Evolutionary conservation across 2,329 filamentous ascomycete genomes (phyloP).

Genomic region (Fusarium circinatum): DNA sequence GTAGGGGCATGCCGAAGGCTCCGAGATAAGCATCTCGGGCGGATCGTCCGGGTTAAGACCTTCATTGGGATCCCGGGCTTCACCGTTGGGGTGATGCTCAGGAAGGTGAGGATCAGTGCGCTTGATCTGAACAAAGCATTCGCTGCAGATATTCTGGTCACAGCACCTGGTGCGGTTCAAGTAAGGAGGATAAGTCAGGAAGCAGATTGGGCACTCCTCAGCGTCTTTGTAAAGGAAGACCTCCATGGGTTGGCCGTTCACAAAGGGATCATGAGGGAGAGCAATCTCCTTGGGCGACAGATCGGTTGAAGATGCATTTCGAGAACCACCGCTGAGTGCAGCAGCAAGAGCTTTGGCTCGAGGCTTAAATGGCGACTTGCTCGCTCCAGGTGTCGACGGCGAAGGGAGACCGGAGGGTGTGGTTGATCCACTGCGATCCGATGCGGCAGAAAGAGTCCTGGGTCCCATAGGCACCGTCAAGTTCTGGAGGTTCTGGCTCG

Average conservation of each 20-base stretch:
- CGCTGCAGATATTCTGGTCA: slow-evolving; percentile 95
- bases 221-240: slow-evolving; percentile 94
- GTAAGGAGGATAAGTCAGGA: slow-evolving; percentile 93
- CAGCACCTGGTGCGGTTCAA: slow-evolving; percentile 95
- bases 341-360: slow-evolving; percentile 91
- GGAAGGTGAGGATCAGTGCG: slow-evolving; percentile 90
- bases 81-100: slow-evolving; percentile 72
- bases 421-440: slow-evolving; percentile 73
- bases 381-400: slow-evolving; percentile 50
- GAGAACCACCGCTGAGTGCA: slow-evolving; percentile 77
- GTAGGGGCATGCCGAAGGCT: slow-evolving; percentile 92
- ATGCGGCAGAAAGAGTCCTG: slow-evolving; percentile 81
- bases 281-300: slow-evolving; percentile 80
- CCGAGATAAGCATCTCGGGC: slow-evolving; percentile 80
- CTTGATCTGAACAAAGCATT: slow-evolving; percentile 99
- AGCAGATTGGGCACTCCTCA: slow-evolving; percentile 93
- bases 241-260: slow-evolving; percentile 94
- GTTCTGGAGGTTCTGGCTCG: slow-evolving; percentile 68
- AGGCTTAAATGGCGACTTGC: slow-evolving; percentile 74
- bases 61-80: slow-evolving; percentile 50
- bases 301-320: slow-evolving; percentile 77
- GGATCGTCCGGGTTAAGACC: slow-evolving; percentile 59
- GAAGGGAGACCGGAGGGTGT: slow-evolving; percentile 66
- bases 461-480: slow-evolving; percentile 83
- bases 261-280: slow-evolving; percentile 83